Conservation (phyloP, 768 basidiomycete genomes). For the Phylloporus rhodoxanthus region DNA sequence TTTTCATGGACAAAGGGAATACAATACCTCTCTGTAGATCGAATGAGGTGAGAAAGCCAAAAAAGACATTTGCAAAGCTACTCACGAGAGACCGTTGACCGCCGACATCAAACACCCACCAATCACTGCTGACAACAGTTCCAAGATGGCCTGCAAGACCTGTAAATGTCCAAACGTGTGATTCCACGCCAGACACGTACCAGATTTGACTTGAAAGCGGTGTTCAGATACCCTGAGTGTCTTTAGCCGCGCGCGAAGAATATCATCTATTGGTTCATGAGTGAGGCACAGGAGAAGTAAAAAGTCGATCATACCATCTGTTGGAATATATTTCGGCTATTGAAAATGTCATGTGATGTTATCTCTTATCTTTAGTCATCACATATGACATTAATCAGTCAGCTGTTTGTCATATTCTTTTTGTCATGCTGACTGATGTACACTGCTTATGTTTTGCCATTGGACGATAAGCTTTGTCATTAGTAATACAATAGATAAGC, state of each 20-base stretch:
- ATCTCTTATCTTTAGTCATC: too few species aligned
- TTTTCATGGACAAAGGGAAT: constrained; percentile 5
- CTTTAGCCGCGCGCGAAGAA: constrained; percentile 68
- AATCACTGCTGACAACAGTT: constrained; percentile 54
- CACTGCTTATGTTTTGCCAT: too few species aligned
- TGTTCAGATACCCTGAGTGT: constrained; percentile 60
- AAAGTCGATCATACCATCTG: constrained; percentile 47
- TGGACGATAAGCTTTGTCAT: too few species aligned
- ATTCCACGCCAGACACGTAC: constrained; percentile 26
- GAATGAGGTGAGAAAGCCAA: background rate
- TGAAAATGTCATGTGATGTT: too few species aligned
- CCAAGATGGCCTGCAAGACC: constrained; percentile 34
- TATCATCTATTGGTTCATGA: constrained; percentile 48
- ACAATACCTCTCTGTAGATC: constrained; percentile 46
- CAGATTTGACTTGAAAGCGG: constrained; percentile 43
- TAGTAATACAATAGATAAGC: too few species aligned
- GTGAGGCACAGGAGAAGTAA: background rate
- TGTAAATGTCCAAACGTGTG: background rate
- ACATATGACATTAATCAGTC: too few species aligned
- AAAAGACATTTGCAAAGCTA: constrained; percentile 8
- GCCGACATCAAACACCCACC: constrained; percentile 76
- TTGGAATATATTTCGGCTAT: too few species aligned
- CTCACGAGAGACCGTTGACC: constrained; percentile 65
- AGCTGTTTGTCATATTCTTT: too few species aligned
- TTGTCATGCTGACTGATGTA: too few species aligned